A percentile compares a stretch with the other conserved stretches of the same genome.
These are phyloP conservation scores for Talaromyces sp. DNA, from an alignment of 2,329 filamentous ascomycete species.

Conservation along the genomic window DNA sequence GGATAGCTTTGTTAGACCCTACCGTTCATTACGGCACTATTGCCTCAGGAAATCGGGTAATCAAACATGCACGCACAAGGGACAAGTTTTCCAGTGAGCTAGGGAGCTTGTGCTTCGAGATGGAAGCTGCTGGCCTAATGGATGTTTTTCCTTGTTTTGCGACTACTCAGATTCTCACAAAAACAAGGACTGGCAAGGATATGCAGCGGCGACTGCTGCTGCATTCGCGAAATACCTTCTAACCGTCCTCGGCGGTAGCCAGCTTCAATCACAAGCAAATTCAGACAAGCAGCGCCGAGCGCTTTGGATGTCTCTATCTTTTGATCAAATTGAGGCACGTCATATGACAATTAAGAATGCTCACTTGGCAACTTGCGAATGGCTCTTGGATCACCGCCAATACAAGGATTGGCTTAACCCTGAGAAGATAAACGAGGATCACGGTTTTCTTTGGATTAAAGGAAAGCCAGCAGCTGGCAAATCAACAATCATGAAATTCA, in stretches of 20 bases:
- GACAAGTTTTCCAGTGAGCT: not conserved
- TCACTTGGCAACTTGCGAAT: not conserved
- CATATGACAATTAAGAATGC: not conserved
- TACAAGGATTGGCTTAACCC: conserved; percentile 38
- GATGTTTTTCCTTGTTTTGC: too few species aligned
- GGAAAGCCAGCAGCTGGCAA: conserved; percentile 35
- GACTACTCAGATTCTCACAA: too few species aligned
- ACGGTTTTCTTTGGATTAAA: conserved; percentile 34
- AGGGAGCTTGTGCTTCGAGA: conserved; percentile 19
- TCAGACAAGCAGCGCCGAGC: not conserved
- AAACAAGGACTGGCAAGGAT: too few species aligned
- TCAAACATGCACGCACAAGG: not conserved
- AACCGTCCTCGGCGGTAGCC: not conserved
- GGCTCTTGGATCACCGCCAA: conserved; percentile 1
- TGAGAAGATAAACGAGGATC: conserved; percentile 13
- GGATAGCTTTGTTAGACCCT: not conserved
- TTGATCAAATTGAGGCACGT: not conserved
- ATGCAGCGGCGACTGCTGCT: conserved; percentile 14
- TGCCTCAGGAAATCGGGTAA: conserved; percentile 17
- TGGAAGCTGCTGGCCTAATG: conserved; percentile 7
- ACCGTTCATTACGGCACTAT: conserved; percentile 18
- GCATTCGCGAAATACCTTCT: conserved; percentile 17
- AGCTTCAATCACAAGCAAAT: not conserved
- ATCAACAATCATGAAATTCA: conserved; percentile 30
- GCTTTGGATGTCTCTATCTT: not conserved